Conservation (phyloP, 495 filamentous ascomycete species). For the Saxophila tyrrhenica region DNA sequence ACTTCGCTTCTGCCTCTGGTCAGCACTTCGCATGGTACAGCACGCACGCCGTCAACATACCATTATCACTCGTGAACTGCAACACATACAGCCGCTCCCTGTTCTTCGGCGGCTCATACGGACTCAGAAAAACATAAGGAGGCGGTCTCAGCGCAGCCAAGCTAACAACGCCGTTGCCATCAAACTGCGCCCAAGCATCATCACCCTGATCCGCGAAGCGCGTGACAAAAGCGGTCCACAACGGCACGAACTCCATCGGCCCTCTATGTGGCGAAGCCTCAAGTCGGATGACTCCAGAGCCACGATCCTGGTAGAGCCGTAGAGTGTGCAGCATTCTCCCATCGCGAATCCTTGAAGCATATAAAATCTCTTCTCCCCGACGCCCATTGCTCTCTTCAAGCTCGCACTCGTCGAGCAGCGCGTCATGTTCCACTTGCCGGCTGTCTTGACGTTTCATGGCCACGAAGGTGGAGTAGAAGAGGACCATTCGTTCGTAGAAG, state of each 20-base stretch:
- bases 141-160: slow-evolving; percentile 12
- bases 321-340: slow-evolving; percentile 59
- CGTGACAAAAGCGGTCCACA: slow-evolving; percentile 34
- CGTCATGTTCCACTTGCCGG: slow-evolving; percentile 36
- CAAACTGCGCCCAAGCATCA: slow-evolving; percentile 5
- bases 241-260: slow-evolving; percentile 23
- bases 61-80: slow-evolving; percentile 4
- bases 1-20: neutral
- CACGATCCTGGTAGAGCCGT: slow-evolving; percentile 56
- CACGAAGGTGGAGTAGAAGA: slow-evolving; percentile 67
- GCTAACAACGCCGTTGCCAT: slow-evolving; percentile 9
- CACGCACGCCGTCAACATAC: neutral
- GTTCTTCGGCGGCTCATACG: slow-evolving; percentile 7
- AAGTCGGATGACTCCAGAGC: slow-evolving; percentile 49
- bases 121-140: slow-evolving; percentile 12
- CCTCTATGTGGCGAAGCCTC: slow-evolving; percentile 34
- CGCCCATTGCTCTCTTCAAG: slow-evolving; percentile 23
- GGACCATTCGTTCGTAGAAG: slow-evolving; percentile 49
- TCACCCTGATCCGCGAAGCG: slow-evolving; percentile 13
- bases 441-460: slow-evolving; percentile 62
- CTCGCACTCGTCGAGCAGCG: slow-evolving; percentile 32
- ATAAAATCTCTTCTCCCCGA: slow-evolving; percentile 51
- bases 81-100: slow-evolving; percentile 8
- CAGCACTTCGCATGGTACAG: neutral
- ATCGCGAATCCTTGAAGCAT: slow-evolving; percentile 57